These are phyloP conservation scores for Zygoascus hellenicus DNA, from an alignment of 1,139 yeast species.

Conservation along the genomic window DNA sequence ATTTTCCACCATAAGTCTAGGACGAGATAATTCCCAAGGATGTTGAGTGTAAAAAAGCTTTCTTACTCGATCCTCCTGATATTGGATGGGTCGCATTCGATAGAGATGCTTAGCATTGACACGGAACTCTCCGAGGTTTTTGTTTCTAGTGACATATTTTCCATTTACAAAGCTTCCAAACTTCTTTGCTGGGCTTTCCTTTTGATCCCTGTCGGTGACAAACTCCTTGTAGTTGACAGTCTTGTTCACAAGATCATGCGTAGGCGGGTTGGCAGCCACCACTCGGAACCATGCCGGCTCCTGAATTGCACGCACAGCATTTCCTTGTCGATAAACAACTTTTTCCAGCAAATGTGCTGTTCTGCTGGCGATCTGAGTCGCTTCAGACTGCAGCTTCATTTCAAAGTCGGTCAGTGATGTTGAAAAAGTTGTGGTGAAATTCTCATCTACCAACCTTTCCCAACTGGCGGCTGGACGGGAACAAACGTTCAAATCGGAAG, in stretches of 20 bases:
- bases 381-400: conserved; percentile 66
- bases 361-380: conserved; percentile 60
- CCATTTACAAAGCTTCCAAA: conserved; percentile 20
- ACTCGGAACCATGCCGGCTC: conserved; percentile 89
- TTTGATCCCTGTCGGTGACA: conserved; percentile 20
- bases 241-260: conserved; percentile 47
- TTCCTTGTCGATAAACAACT: conserved; percentile 19
- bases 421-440: conserved; percentile 3
- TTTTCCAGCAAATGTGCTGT: conserved; percentile 23
- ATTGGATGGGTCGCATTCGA: conserved; percentile 57
- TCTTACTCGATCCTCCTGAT: conserved; percentile 79
- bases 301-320: conserved; percentile 41
- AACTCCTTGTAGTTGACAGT: conserved; percentile 40
- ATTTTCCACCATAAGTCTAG: conserved; percentile 79
- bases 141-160: conserved; percentile 48
- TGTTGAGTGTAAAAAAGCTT: conserved; percentile 81
- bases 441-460: conserved; percentile 2
- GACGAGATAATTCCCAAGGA: conserved; percentile 97
- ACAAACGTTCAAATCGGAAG: too few relatives aligned
- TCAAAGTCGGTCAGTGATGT: neutral
- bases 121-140: conserved; percentile 18
- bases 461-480: neutral
- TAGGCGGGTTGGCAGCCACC: conserved; percentile 76
- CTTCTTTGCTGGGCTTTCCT: conserved; percentile 12
- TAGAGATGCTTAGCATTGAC: conserved; percentile 39